These are phyloP conservation scores for Parmelia sp. DNA, from an alignment of 495 filamentous ascomycete genomes.

Conservation along the genomic window DNA sequence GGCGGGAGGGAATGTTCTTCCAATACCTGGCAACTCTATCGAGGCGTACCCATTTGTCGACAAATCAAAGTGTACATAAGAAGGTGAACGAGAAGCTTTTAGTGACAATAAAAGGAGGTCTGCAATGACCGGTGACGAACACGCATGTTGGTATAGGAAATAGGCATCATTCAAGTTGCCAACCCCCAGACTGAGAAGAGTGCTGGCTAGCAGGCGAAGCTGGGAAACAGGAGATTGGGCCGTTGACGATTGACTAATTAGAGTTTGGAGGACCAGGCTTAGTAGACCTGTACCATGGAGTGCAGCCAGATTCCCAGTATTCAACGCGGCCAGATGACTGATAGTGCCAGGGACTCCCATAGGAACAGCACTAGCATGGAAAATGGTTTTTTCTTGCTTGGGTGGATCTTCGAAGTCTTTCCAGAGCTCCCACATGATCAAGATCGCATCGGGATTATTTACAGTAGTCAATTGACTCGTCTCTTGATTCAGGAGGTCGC, in stretches of 20 bases:
- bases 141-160: slow-evolving; percentile 62
- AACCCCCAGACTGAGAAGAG: slow-evolving; percentile 62
- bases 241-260: slow-evolving; percentile 49
- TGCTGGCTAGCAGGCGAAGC: slow-evolving; percentile 53
- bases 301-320: slow-evolving; percentile 66
- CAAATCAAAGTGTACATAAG: slow-evolving; percentile 90
- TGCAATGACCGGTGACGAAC: slow-evolving; percentile 53
- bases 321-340: slow-evolving; percentile 45
- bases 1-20: slow-evolving; percentile 71
- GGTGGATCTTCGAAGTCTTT: slow-evolving; percentile 28
- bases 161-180: slow-evolving; percentile 71
- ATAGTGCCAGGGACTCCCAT: slow-evolving; percentile 21
- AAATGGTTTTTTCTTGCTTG: slow-evolving; percentile 25
- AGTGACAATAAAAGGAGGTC: slow-evolving; percentile 70
- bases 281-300: slow-evolving; percentile 74
- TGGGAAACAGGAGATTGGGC: slow-evolving; percentile 48
- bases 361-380: not conserved
- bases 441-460: slow-evolving; percentile 24
- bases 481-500: slow-evolving; percentile 31
- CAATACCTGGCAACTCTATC: slow-evolving; percentile 76
- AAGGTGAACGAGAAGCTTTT: slow-evolving; percentile 63
- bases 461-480: slow-evolving; percentile 14
- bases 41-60: slow-evolving; percentile 81
- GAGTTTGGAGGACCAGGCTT: slow-evolving; percentile 59
- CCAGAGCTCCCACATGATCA: slow-evolving; percentile 25